phyloP scores from a whole-genome alignment of 2,329 filamentous ascomycete genomes.

The Blastomyces parvus region DNA sequence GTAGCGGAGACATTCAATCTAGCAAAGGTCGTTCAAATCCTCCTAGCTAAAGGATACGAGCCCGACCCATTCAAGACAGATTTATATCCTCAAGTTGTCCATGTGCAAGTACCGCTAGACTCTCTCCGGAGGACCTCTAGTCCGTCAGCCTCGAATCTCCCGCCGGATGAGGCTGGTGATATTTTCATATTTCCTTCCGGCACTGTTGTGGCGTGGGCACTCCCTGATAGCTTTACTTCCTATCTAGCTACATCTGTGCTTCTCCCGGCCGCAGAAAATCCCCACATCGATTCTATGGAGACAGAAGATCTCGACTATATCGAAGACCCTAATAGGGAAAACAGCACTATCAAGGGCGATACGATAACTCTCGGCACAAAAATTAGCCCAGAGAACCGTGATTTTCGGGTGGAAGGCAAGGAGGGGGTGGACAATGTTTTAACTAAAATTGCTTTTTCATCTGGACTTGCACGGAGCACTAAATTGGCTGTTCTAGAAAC shows the following conservation, averaged over 20 bases:
- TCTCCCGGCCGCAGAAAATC: constrained; percentile 63
- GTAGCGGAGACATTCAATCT: constrained; percentile 60
- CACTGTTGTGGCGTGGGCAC: constrained; percentile 84
- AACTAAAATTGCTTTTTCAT: constrained; percentile 94
- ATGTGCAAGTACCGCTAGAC: constrained; percentile 45
- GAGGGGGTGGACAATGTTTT: constrained; percentile 55
- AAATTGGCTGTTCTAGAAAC: constrained; percentile 89
- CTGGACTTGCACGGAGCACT: constrained; percentile 80
- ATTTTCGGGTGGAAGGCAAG: constrained; percentile 19
- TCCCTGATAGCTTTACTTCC: constrained; percentile 64
- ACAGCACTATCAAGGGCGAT: constrained; percentile 73
- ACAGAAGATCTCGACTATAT: constrained; percentile 84
- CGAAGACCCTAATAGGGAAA: constrained; percentile 62
- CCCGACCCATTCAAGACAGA: constrained; percentile 54
- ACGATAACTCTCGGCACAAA: constrained; percentile 82
- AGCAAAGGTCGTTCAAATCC: constrained; percentile 46
- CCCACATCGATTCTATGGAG: constrained; percentile 64
- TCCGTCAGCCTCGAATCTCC: constrained; percentile 29
- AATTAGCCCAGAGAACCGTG: constrained; percentile 24
- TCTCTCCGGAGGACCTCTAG: constrained; percentile 37
- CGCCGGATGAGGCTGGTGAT: constrained; percentile 55
- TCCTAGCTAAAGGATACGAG: constrained; percentile 50
- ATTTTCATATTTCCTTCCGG: constrained; percentile 94
- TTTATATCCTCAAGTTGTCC: constrained; percentile 56
- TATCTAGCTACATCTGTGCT: constrained; percentile 62